Evolutionary conservation across 2,329 filamentous ascomycete species (phyloP), one percentile per base, ranked within the genome.

Genomic region (Claviceps pusilla): DNA sequence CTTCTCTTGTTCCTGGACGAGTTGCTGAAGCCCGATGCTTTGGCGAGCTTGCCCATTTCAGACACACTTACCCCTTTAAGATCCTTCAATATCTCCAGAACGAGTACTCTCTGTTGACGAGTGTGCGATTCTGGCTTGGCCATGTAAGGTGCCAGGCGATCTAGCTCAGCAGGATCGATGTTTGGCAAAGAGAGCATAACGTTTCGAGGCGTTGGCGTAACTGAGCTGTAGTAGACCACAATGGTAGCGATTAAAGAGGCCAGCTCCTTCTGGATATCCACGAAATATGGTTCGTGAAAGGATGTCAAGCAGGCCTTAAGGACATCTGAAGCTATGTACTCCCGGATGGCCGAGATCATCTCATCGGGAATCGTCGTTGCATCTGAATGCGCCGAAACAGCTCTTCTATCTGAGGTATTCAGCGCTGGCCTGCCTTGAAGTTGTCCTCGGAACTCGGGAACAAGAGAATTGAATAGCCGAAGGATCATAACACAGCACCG

Each of bases 211-310:
- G 86, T 93, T 7, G 75, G 64, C 7, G 85, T 90, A 37, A 79
- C 69, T 0, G 79, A 73, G 12, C 81, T 80, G 65, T 95, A 95
- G 57, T 86, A 79, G 9, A 85, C 78, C 61, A 95, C 76, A 57
- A 97, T 93, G 4, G 84, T 80, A 0, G 90, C 90, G 57, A 98
- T 95, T 42, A 97, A 76, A 28, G 83, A 80, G 0, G 89, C 91
- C 28, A 98, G 77, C 52, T 98, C 90, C 65, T 90, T 91, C 64
- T 98, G 93, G 58, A 94, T 80, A 61, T 98, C 93, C 39, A 96
- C 90, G 68, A 97, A 98, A 68, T 97, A 96, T 0, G 89, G 84
- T 60, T 98, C 93, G 69, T 97, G 87, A 51, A 98, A 81, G 2
- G 87, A 94, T 1, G 84, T 87, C 65, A 96, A 87, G 63, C 87